Percentiles rank a stretch among this genome's conserved stretches.
Conservation (phyloP, 2,329 filamentous ascomycete species). For the Exophiala sideris region DNA sequence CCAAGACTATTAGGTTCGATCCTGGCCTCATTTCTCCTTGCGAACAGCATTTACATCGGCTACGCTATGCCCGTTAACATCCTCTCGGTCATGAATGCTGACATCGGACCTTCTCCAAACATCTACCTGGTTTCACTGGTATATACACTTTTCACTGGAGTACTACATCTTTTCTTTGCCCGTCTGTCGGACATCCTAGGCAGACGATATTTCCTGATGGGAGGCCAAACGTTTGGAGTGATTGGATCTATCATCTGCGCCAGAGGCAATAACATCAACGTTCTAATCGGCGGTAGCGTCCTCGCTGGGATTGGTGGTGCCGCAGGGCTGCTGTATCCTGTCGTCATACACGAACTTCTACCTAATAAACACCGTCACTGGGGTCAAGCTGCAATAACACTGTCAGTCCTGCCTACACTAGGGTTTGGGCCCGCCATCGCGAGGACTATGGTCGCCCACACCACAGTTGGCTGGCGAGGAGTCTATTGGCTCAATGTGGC, state of each 20-base stretch:
- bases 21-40: conserved; percentile 11
- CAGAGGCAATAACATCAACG: conserved; percentile 36
- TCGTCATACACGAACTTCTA: conserved; percentile 39
- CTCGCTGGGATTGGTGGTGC: conserved; percentile 38
- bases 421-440: conserved; percentile 47
- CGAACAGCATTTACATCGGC: conserved; percentile 17
- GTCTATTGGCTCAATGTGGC: conserved; percentile 50
- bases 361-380: conserved; percentile 38
- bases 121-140: conserved; percentile 32
- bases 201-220: conserved; percentile 35
- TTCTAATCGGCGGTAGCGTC: conserved; percentile 37
- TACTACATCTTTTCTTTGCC: conserved; percentile 34
- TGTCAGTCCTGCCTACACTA: conserved; percentile 34
- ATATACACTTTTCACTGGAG: conserved; percentile 30
- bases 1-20: conserved; percentile 10
- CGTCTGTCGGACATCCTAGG: conserved; percentile 38
- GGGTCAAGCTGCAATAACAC: conserved; percentile 35
- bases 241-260: conserved; percentile 39
- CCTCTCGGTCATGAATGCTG: conserved; percentile 30
- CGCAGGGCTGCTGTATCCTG: conserved; percentile 39
- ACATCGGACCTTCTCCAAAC: conserved; percentile 33
- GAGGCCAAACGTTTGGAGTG: conserved; percentile 33
- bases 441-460: conserved; percentile 42
- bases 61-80: conserved; percentile 12
- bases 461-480: conserved; percentile 47